Evolutionary conservation across 2,329 filamentous ascomycete species (phyloP).

Genomic region (Penicillium sumatraense): DNA sequence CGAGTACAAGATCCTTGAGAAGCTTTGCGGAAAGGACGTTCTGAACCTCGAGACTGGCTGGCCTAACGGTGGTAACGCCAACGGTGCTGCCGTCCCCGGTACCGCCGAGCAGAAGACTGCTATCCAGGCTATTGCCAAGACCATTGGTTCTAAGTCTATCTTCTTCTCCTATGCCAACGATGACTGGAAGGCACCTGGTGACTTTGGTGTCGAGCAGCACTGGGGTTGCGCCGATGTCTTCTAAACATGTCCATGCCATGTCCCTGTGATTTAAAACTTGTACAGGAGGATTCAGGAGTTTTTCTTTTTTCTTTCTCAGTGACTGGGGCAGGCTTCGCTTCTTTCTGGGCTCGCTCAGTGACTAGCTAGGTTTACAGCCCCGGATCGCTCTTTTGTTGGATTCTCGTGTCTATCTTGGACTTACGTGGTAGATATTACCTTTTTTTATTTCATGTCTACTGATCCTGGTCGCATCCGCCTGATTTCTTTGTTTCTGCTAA

Average conservation of each 20-base stretch:
- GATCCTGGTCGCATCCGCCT: conserved; percentile 27
- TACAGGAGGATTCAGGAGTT: conserved; percentile 32
- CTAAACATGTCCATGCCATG: conserved; percentile 31
- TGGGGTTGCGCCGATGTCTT: conserved; percentile 71
- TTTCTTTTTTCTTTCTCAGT: conserved; percentile 15
- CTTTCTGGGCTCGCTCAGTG: background rate
- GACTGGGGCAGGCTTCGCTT: background rate
- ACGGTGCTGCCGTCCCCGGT: conserved; percentile 74
- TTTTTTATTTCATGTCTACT: conserved; percentile 35
- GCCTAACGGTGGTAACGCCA: conserved; percentile 72
- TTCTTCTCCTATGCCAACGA: conserved; percentile 85
- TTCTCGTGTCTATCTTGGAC: conserved; percentile 31
- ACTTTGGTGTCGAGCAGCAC: conserved; percentile 75
- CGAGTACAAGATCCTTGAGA: conserved; percentile 73
- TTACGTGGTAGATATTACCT: conserved; percentile 34
- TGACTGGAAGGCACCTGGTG: conserved; percentile 75
- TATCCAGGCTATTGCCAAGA: conserved; percentile 70
- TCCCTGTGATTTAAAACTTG: conserved; percentile 26
- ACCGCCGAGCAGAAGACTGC: conserved; percentile 69
- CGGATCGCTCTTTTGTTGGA: conserved; percentile 17
- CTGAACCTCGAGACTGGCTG: conserved; percentile 92
- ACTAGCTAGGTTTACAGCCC: background rate
- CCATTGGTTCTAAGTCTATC: conserved; percentile 69
- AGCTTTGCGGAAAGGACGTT: conserved; percentile 73
- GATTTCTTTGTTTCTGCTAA: conserved; percentile 26